Conservation (phyloP, 2,329 filamentous ascomycete species). For the Ophiostoma tasmaniense region DNA sequence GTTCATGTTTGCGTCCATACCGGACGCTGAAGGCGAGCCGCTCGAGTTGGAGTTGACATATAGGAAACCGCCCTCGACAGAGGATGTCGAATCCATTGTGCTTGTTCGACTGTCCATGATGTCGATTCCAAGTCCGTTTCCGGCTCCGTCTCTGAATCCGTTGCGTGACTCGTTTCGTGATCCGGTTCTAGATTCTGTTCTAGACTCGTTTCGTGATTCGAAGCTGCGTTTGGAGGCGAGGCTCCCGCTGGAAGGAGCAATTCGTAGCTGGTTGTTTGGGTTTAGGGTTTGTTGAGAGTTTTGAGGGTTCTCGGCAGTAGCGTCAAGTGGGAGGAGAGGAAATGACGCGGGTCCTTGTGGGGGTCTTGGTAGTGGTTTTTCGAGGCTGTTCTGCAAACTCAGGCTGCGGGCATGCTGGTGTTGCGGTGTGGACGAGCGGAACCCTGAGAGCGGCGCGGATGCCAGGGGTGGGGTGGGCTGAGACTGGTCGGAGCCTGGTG, state of each 20-base stretch:
- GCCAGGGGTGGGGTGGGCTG: conserved; percentile 21
- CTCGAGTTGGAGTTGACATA: conserved; percentile 6
- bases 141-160: conserved; percentile 12
- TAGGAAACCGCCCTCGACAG: conserved; percentile 27
- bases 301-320: conserved; percentile 21
- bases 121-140: neutral
- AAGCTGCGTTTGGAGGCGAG: conserved; percentile 28
- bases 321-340: conserved; percentile 27
- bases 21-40: neutral
- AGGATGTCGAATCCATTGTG: conserved; percentile 42
- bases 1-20: conserved; percentile 33
- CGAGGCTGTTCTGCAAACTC: conserved; percentile 48
- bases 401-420: conserved; percentile 45
- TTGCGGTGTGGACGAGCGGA: conserved; percentile 20
- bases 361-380: conserved; percentile 48
- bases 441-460: conserved; percentile 24
- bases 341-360: conserved; percentile 29
- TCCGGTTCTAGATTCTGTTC: neutral
- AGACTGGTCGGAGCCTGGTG: conserved; percentile 13
- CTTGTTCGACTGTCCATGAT: conserved; percentile 35
- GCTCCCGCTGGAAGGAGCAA: conserved; percentile 21
- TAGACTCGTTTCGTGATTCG: conserved; percentile 22
- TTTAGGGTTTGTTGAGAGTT: conserved; percentile 20
- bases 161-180: conserved; percentile 23
- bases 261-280: conserved; percentile 16